These are phyloP conservation scores for Cymbopogon citratus DNA, from an alignment of 176 grass and related monocot species.

Conservation along the genomic window DNA sequence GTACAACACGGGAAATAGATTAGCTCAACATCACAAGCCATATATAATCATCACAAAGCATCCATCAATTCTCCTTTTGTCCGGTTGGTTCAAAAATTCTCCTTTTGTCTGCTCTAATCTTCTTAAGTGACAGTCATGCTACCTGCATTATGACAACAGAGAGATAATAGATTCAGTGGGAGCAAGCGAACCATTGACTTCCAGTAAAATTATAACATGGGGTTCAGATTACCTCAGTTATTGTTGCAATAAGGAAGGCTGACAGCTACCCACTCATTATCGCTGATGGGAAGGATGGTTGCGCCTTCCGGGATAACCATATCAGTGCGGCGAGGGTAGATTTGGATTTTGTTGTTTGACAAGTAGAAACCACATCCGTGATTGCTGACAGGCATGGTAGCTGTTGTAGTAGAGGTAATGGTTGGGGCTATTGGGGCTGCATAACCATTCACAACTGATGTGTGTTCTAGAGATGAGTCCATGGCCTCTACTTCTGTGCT, in stretches of 20 bases:
- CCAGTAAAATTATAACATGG: background rate
- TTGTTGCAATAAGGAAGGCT: constrained; percentile 42
- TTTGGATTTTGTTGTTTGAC: constrained; percentile 33
- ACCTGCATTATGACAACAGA: no score
- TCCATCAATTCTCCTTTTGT: background rate
- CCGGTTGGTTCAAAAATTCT: no score
- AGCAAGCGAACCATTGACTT: background rate
- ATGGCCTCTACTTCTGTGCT: background rate
- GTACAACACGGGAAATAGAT: background rate
- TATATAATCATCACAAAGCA: background rate
- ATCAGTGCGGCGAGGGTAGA: constrained; percentile 40
- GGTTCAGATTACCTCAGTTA: constrained; percentile 44
- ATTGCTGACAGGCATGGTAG: background rate
- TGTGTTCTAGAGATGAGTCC: constrained; percentile 3
- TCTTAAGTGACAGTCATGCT: no score
- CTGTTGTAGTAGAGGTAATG: background rate
- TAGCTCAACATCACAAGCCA: background rate
- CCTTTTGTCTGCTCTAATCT: no score
- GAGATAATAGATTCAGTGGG: constrained; percentile 12
- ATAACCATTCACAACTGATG: background rate
- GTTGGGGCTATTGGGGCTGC: background rate
- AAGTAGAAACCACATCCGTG: constrained; percentile 18
- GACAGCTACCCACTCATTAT: constrained; percentile 59
- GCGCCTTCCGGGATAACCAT: constrained; percentile 40
- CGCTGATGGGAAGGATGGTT: constrained; percentile 47